phyloP scores from a whole-genome alignment of 768 basidiomycete genomes.

The Coprinopsis marcescibilis region DNA sequence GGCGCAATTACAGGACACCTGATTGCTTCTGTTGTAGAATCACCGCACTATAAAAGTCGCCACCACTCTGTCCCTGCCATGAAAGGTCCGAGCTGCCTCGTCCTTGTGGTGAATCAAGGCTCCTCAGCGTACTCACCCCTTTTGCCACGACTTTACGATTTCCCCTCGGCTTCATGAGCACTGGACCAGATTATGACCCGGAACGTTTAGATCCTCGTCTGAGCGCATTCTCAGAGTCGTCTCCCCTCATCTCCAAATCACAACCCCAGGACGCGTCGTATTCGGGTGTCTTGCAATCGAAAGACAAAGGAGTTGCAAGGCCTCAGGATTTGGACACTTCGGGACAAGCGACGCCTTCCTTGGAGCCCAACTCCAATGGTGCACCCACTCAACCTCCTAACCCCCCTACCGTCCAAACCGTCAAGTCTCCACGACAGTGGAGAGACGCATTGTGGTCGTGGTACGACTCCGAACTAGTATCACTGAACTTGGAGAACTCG shows the following conservation, averaged over 20 bases:
- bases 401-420: background rate
- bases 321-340: background rate
- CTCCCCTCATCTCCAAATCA: background rate
- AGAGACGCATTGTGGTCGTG: slow-evolving; percentile 1
- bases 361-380: background rate
- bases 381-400: background rate
- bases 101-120: background rate
- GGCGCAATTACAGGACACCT: too few relatives aligned
- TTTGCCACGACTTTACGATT: background rate
- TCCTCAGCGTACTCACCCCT: background rate
- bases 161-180: background rate
- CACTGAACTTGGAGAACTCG: slow-evolving; percentile 44
- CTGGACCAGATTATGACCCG: background rate
- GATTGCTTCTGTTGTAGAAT: too few relatives aligned
- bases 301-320: background rate
- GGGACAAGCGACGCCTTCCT: background rate
- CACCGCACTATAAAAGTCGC: too few relatives aligned
- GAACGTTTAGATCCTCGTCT: background rate
- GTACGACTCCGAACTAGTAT: slow-evolving; percentile 10
- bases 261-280: background rate
- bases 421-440: background rate
- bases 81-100: background rate
- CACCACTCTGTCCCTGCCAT: background rate
- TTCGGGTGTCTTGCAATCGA: background rate
- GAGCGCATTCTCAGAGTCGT: background rate